These are phyloP conservation scores for Pelargonium citronellum DNA, from an alignment of 441 rosid genomes.

Conservation along the genomic window DNA sequence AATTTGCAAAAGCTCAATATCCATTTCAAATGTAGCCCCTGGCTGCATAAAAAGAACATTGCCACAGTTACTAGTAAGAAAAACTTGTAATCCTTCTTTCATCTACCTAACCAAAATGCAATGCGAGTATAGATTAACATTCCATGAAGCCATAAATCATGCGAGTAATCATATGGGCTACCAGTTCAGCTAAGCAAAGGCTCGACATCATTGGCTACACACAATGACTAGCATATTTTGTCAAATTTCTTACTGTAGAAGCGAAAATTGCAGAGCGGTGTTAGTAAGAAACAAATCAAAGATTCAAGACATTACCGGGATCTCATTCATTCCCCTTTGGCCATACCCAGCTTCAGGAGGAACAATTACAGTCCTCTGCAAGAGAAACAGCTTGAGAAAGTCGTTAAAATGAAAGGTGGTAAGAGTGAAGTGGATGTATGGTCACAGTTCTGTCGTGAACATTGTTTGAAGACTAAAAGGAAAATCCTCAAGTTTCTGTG, in stretches of 20 bases:
- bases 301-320: conserved; percentile 46
- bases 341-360: conserved; percentile 87
- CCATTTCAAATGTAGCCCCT: conserved; percentile 66
- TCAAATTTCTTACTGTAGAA: neutral
- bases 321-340: conserved; percentile 80
- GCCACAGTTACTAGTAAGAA: neutral
- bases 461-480: neutral
- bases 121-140: neutral
- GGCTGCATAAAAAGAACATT: conserved; percentile 45
- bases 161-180: neutral
- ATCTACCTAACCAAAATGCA: neutral
- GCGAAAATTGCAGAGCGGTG: conserved; percentile 8
- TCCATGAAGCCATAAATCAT: neutral
- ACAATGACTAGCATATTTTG: neutral
- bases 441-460: neutral
- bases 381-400: neutral
- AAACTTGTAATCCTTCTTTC: neutral
- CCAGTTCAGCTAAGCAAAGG: neutral
- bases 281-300: neutral
- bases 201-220: neutral
- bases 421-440: neutral
- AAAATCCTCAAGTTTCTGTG: neutral
- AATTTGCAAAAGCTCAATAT: conserved; percentile 76
- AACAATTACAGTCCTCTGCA: conserved; percentile 81
- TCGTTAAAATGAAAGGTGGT: neutral